Conservation (phyloP, 768 basidiomycete genomes). For the Leccinum longicurvipes region DNA sequence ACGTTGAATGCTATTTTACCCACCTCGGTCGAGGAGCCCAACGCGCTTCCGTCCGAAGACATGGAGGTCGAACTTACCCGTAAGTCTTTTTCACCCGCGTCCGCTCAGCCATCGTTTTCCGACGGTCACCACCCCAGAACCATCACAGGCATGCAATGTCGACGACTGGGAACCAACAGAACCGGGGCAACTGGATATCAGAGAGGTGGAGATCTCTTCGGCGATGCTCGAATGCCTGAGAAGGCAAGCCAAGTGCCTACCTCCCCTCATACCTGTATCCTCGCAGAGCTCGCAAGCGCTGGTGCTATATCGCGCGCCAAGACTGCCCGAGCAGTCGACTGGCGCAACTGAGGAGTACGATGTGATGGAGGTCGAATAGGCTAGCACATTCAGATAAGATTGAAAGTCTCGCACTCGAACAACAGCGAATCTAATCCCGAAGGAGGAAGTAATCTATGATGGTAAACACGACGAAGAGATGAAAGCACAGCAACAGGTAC, state of each 20-base stretch:
- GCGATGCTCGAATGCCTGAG: conserved; percentile 46
- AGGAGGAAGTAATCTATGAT: conserved; percentile 25
- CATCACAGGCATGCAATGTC: conserved; percentile 10
- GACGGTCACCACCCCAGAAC: conserved; percentile 18
- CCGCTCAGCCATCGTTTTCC: neutral
- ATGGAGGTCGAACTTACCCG: conserved; percentile 73
- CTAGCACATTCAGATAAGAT: neutral
- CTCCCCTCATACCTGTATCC: conserved; percentile 19
- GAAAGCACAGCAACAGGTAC: conserved; percentile 18
- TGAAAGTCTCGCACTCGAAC: conserved; percentile 11
- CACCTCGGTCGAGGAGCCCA: conserved; percentile 41
- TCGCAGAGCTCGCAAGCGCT: conserved; percentile 41
- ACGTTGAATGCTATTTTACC: conserved; percentile 26
- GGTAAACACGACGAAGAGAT: conserved; percentile 12
- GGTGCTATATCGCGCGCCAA: conserved; percentile 49
- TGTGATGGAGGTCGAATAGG: conserved; percentile 53
- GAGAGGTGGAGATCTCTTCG: conserved; percentile 40
- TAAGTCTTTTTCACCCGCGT: conserved; percentile 30
- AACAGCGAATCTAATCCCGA: conserved; percentile 25
- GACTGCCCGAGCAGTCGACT: conserved; percentile 1
- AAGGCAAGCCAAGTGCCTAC: conserved; percentile 23
- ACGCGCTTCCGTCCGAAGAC: conserved; percentile 42
- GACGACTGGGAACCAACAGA: conserved; percentile 25
- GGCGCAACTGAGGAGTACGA: conserved; percentile 30
- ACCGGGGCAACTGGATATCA: conserved; percentile 17